Conservation (phyloP, 192 early-diverging fungal species). For the Blastocladiella britannica region DNA sequence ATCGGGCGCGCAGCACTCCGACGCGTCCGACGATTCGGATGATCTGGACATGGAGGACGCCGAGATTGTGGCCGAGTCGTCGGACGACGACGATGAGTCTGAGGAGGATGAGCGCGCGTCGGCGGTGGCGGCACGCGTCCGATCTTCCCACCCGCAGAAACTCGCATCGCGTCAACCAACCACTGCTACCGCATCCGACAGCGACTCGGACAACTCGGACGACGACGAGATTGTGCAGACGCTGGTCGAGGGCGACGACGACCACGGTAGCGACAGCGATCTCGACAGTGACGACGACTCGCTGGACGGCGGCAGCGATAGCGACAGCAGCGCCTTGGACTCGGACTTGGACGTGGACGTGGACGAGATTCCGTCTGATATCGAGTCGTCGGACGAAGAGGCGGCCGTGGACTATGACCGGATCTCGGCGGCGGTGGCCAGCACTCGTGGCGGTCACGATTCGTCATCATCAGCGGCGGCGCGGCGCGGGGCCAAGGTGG, state of each 20-base stretch:
- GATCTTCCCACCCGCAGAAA: no score
- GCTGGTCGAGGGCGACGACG: background rate
- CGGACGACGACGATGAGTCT: background rate
- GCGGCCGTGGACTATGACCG: background rate
- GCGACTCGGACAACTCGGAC: no score
- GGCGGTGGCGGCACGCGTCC: no score
- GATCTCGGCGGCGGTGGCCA: no score
- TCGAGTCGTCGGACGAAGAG: background rate
- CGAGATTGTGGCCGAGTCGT: background rate
- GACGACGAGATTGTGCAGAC: background rate
- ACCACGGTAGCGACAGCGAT: background rate
- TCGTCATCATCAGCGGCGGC: no score
- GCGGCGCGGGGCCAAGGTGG: no score
- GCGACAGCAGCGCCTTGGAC: background rate
- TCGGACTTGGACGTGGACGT: background rate
- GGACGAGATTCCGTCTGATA: background rate
- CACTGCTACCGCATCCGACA: no score
- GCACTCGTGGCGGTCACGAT: no score
- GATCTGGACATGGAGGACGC: background rate
- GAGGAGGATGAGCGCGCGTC: no score
- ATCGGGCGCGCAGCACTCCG: no score
- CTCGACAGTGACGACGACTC: no score
- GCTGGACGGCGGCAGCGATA: background rate
- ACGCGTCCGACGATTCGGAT: background rate
- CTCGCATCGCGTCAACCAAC: no score